Conservation (phyloP, 73 alveolate species). For the Symbiodinium pilosum region DNA sequence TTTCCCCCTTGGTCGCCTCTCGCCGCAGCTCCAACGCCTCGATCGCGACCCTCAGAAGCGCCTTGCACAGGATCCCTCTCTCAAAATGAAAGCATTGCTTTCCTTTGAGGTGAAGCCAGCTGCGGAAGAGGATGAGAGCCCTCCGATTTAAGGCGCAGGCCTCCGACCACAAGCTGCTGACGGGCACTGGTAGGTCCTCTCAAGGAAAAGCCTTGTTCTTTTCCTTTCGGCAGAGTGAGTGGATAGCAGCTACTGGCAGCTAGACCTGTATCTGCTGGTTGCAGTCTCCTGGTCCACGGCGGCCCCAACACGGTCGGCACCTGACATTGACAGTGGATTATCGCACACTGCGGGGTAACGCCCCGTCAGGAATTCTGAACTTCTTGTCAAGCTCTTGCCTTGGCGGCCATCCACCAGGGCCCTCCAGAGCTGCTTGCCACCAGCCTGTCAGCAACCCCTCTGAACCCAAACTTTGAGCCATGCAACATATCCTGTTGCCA, state of each 20-base stretch:
- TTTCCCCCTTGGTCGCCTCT: too few species aligned
- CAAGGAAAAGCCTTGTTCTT: background rate
- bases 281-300: background rate
- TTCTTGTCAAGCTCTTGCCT: too few species aligned
- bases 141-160: too few species aligned
- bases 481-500: too few species aligned
- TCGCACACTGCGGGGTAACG: too few species aligned
- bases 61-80: too few species aligned
- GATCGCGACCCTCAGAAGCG: background rate
- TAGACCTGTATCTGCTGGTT: background rate
- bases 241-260: background rate
- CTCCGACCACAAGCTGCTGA: conserved; percentile 1
- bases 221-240: background rate
- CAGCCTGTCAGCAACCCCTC: background rate
- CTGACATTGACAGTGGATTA: background rate
- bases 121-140: too few species aligned
- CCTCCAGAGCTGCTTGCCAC: conserved; percentile 51
- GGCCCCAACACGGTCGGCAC: background rate
- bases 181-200: background rate
- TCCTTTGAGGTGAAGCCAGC: too few species aligned
- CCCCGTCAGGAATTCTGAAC: too few species aligned
- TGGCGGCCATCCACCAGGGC: conserved; percentile 78
- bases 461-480: too few species aligned
- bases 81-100: too few species aligned
- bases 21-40: background rate